Evolutionary conservation across 2,329 filamentous ascomycete species (phyloP), one percentile per base, ranked within the genome.

Genomic region (Diaporthe citriasiana): DNA sequence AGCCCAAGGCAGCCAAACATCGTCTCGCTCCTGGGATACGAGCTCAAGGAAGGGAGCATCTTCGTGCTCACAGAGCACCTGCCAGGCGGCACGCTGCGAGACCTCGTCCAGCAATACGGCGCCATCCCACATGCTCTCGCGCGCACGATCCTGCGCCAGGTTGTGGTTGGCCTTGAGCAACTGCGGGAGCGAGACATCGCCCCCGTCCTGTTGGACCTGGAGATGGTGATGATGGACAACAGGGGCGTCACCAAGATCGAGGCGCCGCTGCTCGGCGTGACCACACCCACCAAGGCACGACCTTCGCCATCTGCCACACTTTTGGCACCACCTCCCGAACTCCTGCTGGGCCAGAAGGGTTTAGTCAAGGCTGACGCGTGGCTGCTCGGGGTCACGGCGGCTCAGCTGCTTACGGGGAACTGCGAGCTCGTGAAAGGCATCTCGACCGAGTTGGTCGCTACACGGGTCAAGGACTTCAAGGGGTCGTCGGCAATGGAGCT

Each of bases 341-440:
- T 66, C 17, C 7, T 50, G 2, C 19, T 25, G 47, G 59, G 68
- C 22, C 47, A 51, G 33, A 5, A 47, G 13, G 25, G 50, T 35
- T 12, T 68, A 35, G 7, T 19, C 25, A 72, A 72, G 59, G 73
- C 68, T 2, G 69, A 74, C 27, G 59, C 42, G 8, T 74, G 73
- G 73, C 57, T 74, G 30, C 33, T 74, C 27, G 73, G 73, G 2
- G n/a, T 74, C n/a, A 25, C 68, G 25, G 68, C 69, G 7, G 68
- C 57, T 6, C 56, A 74, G 50, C 22, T 72, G 17, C 68, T 72
- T 7, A 66, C 51, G 5, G 73, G 68, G 9, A 12, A 56, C 3
- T 25, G 35, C 59, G 27, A 13, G 40, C n/a, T 68, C 33, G 59
- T 3, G 10, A 22, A 22, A 17, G 68, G 30, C 47, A 30, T 13